Base-by-base conservation (phyloP, 202 grass and related monocot species). In the Panicum hallii region DNA sequence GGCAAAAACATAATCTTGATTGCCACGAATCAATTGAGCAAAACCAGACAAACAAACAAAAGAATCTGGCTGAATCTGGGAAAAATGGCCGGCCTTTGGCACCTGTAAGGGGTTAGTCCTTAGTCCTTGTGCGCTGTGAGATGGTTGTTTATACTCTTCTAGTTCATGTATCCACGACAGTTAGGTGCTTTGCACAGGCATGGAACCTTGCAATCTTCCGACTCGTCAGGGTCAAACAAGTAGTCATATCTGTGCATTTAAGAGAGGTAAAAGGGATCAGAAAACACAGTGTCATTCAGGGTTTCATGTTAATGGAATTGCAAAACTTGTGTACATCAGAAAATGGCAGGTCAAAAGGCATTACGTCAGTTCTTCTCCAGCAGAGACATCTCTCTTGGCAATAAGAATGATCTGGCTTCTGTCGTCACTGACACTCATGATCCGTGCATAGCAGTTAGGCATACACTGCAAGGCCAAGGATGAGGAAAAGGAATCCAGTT, bases 371-470 rank as follows among this genome's bases (percentile, higher is more conserved):
- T 99, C 97, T 85, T 99, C 90, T 69, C 97, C 93, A 0, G 93
- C 93, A 58, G 88, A 82, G 61, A 99, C 92, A 30, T 94, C 85
- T 79, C 85, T 87, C 77, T 89, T 99, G 23, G 97, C 91, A 32
- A 99, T 90, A 34, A 97, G 92, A 72, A 97, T 88, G 60, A 97
- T 94, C 77, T 92, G 84, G 72, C 77, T 92, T 79, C 94, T 87
- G 79, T 84, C 86, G 44, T 88, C 90, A 30, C 91, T 69, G 15
- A 87, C 88, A 53, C 77, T 97, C 93, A 97, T 84, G 68, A 96
- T 99, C 79, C 97, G 91, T 13, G 97, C 97, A 55, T 99, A 96
- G 91, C 97, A 99, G 79, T 91, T 99, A 23, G 97, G 97, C 91
- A 91, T 92, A 74, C 97, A 99, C 93, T 97, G 88, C 64, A 84